Evolutionary conservation across 2,329 filamentous ascomycete species (phyloP).

Genomic region (Diplodia seriata): DNA sequence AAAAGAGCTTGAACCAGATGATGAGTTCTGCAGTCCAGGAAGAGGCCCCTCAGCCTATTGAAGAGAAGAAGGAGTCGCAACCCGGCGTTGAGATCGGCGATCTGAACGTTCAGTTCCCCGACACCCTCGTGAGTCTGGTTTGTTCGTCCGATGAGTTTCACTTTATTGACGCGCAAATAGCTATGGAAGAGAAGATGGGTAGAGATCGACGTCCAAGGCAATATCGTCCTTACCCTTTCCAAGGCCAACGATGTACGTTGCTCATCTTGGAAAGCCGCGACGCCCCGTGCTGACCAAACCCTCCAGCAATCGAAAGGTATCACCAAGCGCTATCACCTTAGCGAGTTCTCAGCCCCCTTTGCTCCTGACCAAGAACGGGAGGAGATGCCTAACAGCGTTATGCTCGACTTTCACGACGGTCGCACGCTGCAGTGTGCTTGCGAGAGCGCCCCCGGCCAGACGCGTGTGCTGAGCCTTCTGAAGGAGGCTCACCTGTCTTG

Average conservation of each 20-base stretch:
- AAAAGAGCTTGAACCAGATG: constrained; percentile 55
- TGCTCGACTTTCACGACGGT: constrained; percentile 68
- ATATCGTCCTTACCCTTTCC: constrained; percentile 77
- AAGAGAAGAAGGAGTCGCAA: constrained; percentile 30
- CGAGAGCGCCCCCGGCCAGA: constrained; percentile 45
- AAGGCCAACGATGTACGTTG: constrained; percentile 61
- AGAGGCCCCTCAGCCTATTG: constrained; percentile 38
- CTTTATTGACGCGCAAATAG: constrained; percentile 40
- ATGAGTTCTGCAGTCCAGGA: constrained; percentile 50
- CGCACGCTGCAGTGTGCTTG: constrained; percentile 67
- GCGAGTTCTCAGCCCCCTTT: constrained; percentile 80
- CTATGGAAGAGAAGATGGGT: constrained; percentile 95
- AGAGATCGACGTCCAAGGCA: constrained; percentile 82
- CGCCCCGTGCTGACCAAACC: constrained; percentile 30
- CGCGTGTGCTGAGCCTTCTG: constrained; percentile 41
- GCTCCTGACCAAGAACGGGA: constrained; percentile 89
- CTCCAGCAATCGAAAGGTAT: constrained; percentile 57
- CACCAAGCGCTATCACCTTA: constrained; percentile 83
- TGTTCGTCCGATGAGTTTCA: not conserved
- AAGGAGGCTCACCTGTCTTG: constrained; percentile 24
- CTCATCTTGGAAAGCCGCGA: not conserved
- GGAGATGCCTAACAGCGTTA: constrained; percentile 86
- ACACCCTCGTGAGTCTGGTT: constrained; percentile 69
- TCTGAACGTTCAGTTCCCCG: constrained; percentile 96
- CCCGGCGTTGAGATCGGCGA: constrained; percentile 76